Evolutionary conservation across 345 rosid genomes (phyloP).

Genomic region (Noccaea caerulescens): DNA sequence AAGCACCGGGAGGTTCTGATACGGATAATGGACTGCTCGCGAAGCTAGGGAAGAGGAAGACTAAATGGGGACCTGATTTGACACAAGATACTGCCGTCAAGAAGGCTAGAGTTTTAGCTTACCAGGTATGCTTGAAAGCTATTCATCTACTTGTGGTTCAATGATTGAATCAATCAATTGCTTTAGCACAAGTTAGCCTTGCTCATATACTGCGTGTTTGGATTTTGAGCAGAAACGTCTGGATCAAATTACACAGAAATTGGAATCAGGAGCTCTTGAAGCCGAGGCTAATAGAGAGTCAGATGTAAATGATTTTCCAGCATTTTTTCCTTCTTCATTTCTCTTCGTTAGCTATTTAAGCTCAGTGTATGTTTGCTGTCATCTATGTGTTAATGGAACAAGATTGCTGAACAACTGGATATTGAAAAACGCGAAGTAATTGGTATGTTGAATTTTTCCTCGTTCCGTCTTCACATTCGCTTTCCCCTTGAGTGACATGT

Average conservation of each 20-base stretch:
- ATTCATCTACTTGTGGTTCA: background rate
- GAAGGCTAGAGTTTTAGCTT: constrained; percentile 70
- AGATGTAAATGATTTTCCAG: constrained; percentile 49
- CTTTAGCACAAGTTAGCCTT: background rate
- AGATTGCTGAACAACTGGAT: constrained; percentile 65
- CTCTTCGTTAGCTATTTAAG: background rate
- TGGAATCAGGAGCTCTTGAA: constrained; percentile 63
- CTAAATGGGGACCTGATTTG: constrained; percentile 87
- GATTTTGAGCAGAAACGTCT: constrained; percentile 93
- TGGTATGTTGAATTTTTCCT: constrained; percentile 51
- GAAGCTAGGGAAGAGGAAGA: constrained; percentile 65
- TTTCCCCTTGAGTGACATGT: constrained; percentile 11
- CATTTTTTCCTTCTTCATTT: background rate
- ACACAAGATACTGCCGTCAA: constrained; percentile 65
- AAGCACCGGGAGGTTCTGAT: constrained; percentile 49
- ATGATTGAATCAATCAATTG: background rate
- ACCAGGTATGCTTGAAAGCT: constrained; percentile 54
- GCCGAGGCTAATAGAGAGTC: constrained; percentile 42
- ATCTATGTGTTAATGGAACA: constrained; percentile 41
- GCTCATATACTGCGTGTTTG: constrained; percentile 51
- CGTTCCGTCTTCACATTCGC: background rate
- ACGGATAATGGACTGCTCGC: constrained; percentile 46
- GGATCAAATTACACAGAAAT: constrained; percentile 69
- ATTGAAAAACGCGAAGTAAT: constrained; percentile 78
- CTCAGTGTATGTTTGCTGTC: constrained; percentile 21